phyloP scores from a whole-genome alignment of 2,329 filamentous ascomycete genomes.

The Exophiala bonariae region DNA sequence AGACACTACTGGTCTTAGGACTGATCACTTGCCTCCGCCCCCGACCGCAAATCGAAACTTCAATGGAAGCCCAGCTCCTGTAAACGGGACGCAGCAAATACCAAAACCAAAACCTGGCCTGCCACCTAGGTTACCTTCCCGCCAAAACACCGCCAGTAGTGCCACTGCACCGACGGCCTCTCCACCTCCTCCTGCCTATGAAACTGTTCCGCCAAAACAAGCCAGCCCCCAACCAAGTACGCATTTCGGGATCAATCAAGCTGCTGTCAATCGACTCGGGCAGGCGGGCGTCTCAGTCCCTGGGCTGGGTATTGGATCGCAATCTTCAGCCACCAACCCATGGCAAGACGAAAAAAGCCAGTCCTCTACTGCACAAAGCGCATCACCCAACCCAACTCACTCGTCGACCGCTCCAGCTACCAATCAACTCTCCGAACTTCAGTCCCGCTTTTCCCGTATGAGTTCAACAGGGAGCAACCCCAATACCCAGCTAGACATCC shows the following conservation, averaged over 20 bases:
- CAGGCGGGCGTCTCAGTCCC: slow-evolving; percentile 77
- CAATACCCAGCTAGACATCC: slow-evolving; percentile 18
- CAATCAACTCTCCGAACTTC: slow-evolving; percentile 63
- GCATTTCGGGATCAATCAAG: slow-evolving; percentile 52
- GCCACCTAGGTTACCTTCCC: slow-evolving; percentile 71
- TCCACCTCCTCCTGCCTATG: slow-evolving; percentile 36
- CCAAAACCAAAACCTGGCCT: slow-evolving; percentile 53
- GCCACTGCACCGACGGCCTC: slow-evolving; percentile 37
- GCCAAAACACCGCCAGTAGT: slow-evolving; percentile 54
- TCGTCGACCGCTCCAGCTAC: slow-evolving; percentile 24
- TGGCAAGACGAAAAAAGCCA: slow-evolving; percentile 32
- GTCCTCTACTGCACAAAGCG: slow-evolving; percentile 32
- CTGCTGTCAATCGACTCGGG: slow-evolving; percentile 65
- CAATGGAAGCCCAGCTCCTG: slow-evolving; percentile 28
- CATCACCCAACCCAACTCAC: slow-evolving; percentile 18
- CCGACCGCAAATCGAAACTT: slow-evolving; percentile 52
- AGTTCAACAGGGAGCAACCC: slow-evolving; percentile 39
- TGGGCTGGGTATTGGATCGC: slow-evolving; percentile 67
- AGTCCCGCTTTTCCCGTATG: slow-evolving; percentile 64
- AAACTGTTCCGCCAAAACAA: slow-evolving; percentile 19
- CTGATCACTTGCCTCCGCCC: slow-evolving; percentile 68
- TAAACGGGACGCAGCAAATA: slow-evolving; percentile 27
- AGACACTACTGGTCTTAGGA: slow-evolving; percentile 71
- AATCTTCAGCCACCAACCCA: slow-evolving; percentile 18
- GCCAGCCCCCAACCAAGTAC: slow-evolving; percentile 31